Conservation (phyloP, 2,329 filamentous ascomycete genomes). For the Penicillium sp. region DNA sequence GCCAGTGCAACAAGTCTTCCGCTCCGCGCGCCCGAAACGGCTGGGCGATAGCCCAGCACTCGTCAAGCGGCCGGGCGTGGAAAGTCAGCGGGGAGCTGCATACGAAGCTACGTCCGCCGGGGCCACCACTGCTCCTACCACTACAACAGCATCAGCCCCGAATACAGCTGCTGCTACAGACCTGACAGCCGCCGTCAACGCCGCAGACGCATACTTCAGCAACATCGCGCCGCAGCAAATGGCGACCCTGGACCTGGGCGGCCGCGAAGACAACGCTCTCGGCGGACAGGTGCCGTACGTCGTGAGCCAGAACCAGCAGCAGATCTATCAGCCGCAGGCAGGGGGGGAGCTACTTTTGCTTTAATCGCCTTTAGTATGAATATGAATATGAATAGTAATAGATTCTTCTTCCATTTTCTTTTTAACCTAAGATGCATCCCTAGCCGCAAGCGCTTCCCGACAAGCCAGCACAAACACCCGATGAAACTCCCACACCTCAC, state of each 20-base stretch:
- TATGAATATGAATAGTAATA: too few species aligned
- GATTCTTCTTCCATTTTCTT: not conserved
- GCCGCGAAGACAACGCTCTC: constrained; percentile 62
- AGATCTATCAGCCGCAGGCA: constrained; percentile 66
- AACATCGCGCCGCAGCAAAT: constrained; percentile 70
- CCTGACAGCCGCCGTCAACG: constrained; percentile 69
- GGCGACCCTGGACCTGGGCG: constrained; percentile 65
- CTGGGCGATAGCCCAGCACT: constrained; percentile 81
- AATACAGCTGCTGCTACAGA: constrained; percentile 26
- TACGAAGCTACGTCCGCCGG: constrained; percentile 37
- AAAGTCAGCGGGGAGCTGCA: constrained; percentile 27
- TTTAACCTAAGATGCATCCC: not conserved
- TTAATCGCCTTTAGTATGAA: constrained; percentile 30
- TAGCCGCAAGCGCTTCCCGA: constrained; percentile 27
- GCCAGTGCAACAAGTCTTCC: constrained; percentile 94
- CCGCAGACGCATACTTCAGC: constrained; percentile 87
- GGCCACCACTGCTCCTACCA: constrained; percentile 28
- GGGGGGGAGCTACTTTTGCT: constrained; percentile 70
- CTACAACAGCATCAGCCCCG: constrained; percentile 20
- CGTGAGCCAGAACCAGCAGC: constrained; percentile 78
- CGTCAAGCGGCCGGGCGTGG: constrained; percentile 58
- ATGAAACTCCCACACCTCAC: constrained; percentile 64
- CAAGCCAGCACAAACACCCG: constrained; percentile 51
- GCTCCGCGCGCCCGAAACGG: constrained; percentile 74
- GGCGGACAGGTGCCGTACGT: constrained; percentile 54